Evolutionary conservation across 371 early-diverging fungal genomes (phyloP).

Genomic region (Fennellomyces sp.): DNA sequence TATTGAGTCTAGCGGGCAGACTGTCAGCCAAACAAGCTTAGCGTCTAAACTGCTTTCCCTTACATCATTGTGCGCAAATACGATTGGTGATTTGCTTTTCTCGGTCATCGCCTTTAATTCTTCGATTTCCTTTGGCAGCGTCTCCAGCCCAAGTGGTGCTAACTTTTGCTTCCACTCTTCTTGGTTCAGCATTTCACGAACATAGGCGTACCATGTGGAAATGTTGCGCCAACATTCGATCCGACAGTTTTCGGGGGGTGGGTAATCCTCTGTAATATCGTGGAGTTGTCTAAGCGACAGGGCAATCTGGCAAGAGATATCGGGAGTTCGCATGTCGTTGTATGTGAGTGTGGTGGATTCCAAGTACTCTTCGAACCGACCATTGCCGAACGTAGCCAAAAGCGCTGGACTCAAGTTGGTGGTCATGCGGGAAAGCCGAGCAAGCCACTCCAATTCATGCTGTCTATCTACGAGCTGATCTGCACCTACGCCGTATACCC

Average conservation of each 20-base stretch:
- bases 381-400: constrained; percentile 84
- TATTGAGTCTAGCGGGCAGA: constrained; percentile 69
- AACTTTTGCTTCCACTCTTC: constrained; percentile 16
- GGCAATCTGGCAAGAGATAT: constrained; percentile 75
- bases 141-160: constrained; percentile 42
- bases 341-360: constrained; percentile 74
- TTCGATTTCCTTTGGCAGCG: constrained; percentile 41
- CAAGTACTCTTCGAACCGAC: constrained; percentile 86
- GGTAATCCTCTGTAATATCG: constrained; percentile 66
- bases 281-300: constrained; percentile 75
- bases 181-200: constrained; percentile 19
- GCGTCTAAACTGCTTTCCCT: constrained; percentile 14
- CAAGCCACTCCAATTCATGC: constrained; percentile 81
- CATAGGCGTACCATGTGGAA: constrained; percentile 10
- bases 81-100: constrained; percentile 48
- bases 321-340: constrained; percentile 68
- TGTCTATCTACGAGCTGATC: constrained; percentile 79
- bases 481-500: constrained; percentile 84
- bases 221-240: constrained; percentile 69
- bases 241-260: constrained; percentile 29
- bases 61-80: constrained; percentile 66
- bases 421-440: constrained; percentile 60
- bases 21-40: no score
- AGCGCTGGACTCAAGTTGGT: constrained; percentile 77
- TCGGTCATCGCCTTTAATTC: constrained; percentile 34